These are phyloP conservation scores for Lonicera japonica DNA, from an alignment of 129 eudicot genomes.

Conservation along the genomic window DNA sequence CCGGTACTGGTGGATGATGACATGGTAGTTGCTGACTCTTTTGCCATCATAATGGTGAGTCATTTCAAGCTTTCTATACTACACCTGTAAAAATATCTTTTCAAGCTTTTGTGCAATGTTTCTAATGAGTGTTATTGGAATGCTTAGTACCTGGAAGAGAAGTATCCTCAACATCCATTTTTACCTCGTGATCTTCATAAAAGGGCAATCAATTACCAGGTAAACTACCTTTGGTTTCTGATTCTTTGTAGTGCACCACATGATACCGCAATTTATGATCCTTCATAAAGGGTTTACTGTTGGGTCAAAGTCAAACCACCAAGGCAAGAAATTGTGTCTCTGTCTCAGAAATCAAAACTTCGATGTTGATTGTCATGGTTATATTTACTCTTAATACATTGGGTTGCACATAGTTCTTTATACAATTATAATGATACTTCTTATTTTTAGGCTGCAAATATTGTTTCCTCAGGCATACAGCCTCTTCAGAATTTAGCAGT, in stretches of 20 bases:
- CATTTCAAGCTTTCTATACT: neutral
- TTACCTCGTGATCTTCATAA: conserved; percentile 61
- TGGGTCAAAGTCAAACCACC: no score
- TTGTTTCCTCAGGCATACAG: conserved; percentile 75
- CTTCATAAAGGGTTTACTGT: neutral
- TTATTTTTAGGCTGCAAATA: conserved; percentile 57
- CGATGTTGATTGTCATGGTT: no score
- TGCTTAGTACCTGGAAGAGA: conserved; percentile 86
- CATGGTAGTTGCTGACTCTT: conserved; percentile 61
- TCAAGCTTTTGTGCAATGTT: neutral
- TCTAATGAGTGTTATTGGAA: neutral
- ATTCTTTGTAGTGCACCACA: neutral
- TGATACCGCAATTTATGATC: neutral
- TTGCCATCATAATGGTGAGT: conserved; percentile 76
- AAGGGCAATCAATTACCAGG: conserved; percentile 81
- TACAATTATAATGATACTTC: conserved; percentile 3
- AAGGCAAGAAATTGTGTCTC: no score
- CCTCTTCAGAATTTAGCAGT: conserved; percentile 58
- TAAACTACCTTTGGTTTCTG: conserved; percentile 17
- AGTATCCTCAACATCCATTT: conserved; percentile 68
- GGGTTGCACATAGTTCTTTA: conserved; percentile 5
- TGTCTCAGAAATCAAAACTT: no score
- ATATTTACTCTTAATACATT: no score
- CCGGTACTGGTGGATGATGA: conserved; percentile 83
- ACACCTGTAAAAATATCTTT: neutral